Evolutionary conservation across 805 yeast species (phyloP).

Genomic region (Candida fluviatilis): DNA sequence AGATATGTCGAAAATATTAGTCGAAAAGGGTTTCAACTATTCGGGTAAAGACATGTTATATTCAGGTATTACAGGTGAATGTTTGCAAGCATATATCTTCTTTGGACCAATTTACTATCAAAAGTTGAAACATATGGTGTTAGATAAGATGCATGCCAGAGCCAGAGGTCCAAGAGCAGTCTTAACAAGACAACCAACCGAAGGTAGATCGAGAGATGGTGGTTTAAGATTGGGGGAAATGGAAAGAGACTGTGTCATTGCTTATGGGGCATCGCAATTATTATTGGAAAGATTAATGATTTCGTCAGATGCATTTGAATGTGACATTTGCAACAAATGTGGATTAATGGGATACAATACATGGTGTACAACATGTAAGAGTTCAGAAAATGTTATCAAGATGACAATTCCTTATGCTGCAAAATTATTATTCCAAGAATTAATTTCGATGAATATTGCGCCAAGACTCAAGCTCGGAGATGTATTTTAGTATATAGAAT

Average conservation of each 20-base stretch:
- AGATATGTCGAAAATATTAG: conserved; percentile 88
- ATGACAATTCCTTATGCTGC: conserved; percentile 99
- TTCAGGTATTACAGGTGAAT: conserved; percentile 96
- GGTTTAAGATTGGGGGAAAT: conserved; percentile 98
- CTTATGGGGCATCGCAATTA: conserved; percentile 96
- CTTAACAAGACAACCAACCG: conserved; percentile 96
- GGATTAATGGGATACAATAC: conserved; percentile 97
- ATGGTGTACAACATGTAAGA: conserved; percentile 97
- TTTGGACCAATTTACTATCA: conserved; percentile 98
- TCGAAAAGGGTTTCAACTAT: conserved; percentile 88
- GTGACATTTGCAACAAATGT: conserved; percentile 88
- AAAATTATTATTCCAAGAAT: conserved; percentile 91
- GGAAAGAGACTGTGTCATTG: conserved; percentile 99
- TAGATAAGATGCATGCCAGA: conserved; percentile 99
- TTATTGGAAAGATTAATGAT: conserved; percentile 92
- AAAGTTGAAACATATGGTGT: conserved; percentile 96
- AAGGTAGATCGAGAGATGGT: conserved; percentile 98
- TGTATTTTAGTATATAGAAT: conserved; percentile 47
- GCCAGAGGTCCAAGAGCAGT: conserved; percentile 99
- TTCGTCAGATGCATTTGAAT: conserved; percentile 96
- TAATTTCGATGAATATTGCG: conserved; percentile 97
- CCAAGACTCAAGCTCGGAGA: conserved; percentile 90
- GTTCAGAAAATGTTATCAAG: conserved; percentile 77
- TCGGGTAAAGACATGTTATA: conserved; percentile 97
- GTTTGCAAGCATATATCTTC: conserved; percentile 94